Evolutionary conservation across 192 early-diverging fungal genomes (phyloP).

Genomic region (Gamsiella multidivaricata): DNA sequence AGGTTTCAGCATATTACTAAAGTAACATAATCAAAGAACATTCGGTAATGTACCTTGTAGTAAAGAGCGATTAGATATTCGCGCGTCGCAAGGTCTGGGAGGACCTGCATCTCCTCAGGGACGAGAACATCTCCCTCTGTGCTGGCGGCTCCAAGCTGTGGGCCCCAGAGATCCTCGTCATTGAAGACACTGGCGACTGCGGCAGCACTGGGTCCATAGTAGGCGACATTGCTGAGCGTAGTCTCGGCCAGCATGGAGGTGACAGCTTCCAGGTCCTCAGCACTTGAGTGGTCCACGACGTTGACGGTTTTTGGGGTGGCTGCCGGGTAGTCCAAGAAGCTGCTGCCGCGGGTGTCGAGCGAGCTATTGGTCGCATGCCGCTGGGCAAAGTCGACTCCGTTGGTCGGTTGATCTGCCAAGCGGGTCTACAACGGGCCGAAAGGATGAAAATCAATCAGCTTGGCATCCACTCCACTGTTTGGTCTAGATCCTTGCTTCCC

Average conservation of each 20-base stretch:
- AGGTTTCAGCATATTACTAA: neutral
- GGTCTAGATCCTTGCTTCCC: no score
- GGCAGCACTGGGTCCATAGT: slow-evolving; percentile 25
- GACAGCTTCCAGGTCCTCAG: slow-evolving; percentile 14
- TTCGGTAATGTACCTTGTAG: slow-evolving; percentile 23
- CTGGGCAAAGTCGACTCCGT: neutral
- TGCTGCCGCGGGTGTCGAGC: neutral
- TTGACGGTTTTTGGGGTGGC: slow-evolving; percentile 13
- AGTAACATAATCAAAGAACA: no score
- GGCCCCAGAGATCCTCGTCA: slow-evolving; percentile 40
- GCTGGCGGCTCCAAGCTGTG: slow-evolving; percentile 21
- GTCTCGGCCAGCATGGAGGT: slow-evolving; percentile 24
- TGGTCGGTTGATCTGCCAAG: neutral
- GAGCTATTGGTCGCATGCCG: slow-evolving; percentile 8
- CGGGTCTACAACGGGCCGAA: neutral
- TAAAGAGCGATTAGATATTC: slow-evolving; percentile 16
- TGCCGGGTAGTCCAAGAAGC: slow-evolving; percentile 23
- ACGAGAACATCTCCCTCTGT: slow-evolving; percentile 27
- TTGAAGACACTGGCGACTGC: slow-evolving; percentile 27
- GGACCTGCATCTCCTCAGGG: slow-evolving; percentile 25
- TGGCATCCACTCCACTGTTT: no score
- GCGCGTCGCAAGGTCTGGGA: slow-evolving; percentile 12
- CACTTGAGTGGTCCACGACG: slow-evolving; percentile 18
- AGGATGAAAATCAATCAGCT: no score
- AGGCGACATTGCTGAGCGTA: slow-evolving; percentile 24